Conservation (phyloP, 257 asterid species). For the Datura wrightii region DNA sequence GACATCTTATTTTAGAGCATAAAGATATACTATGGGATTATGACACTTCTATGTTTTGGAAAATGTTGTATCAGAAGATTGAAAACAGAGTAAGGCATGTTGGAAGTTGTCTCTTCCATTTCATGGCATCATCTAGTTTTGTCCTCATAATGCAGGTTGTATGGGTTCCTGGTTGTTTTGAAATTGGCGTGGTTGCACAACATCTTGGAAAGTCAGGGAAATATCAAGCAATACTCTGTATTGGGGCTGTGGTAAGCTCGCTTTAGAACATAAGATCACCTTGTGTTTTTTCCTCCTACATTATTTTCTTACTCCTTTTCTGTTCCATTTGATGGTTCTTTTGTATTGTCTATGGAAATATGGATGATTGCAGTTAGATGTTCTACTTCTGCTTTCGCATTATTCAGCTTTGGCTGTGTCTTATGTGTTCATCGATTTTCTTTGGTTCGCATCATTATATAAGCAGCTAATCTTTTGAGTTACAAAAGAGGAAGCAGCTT, state of each 20-base stretch:
- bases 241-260: slow-evolving; percentile 94
- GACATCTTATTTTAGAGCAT: neutral
- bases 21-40: neutral
- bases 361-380: neutral
- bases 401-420: neutral
- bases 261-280: neutral
- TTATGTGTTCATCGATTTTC: neutral
- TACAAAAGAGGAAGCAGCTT: neutral
- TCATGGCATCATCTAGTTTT: slow-evolving; percentile 20
- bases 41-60: neutral
- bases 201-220: slow-evolving; percentile 80
- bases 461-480: neutral
- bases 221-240: slow-evolving; percentile 85
- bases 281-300: neutral
- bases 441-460: neutral
- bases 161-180: slow-evolving; percentile 98
- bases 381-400: neutral
- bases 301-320: neutral
- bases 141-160: slow-evolving; percentile 59
- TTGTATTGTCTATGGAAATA: neutral
- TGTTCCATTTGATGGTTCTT: slow-evolving; percentile 3
- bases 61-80: neutral
- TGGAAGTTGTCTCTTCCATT: neutral
- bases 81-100: neutral
- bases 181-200: slow-evolving; percentile 83